phyloP scores from a whole-genome alignment of 2,329 filamentous ascomycete species.

The Trichoderma sp. region DNA sequence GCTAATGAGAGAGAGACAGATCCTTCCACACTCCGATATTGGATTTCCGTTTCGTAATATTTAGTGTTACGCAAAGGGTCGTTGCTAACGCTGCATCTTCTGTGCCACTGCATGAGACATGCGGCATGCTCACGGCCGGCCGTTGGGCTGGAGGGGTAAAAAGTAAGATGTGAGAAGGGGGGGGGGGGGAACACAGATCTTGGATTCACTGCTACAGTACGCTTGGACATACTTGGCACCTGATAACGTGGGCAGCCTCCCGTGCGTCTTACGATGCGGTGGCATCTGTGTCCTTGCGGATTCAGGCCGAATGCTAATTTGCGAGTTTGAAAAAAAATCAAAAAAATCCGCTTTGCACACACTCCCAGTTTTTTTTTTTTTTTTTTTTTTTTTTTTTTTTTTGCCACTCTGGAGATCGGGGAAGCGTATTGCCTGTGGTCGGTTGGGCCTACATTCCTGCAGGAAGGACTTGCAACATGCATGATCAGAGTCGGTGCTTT shows the following conservation, averaged over 20 bases:
- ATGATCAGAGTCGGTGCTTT: slow-evolving; percentile 2
- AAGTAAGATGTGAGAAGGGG: neutral
- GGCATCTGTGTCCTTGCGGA: neutral
- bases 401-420: neutral
- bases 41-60: neutral
- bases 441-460: slow-evolving; percentile 1
- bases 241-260: neutral
- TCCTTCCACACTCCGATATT: neutral
- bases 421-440: neutral
- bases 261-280: slow-evolving; percentile 1
- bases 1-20: neutral
- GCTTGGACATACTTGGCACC: neutral
- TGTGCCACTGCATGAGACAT: slow-evolving; percentile 5
- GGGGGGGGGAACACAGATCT: neutral
- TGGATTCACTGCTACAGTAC: neutral
- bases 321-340: neutral
- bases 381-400: too few species aligned
- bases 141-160: neutral
- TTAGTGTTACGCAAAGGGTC: neutral
- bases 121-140: neutral
- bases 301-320: neutral
- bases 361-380: too few species aligned
- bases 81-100: neutral
- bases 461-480: slow-evolving; percentile 12
- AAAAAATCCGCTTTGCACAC: neutral